These are phyloP conservation scores for Basipetospora sp. DNA, from an alignment of 2,329 filamentous ascomycete genomes.

Conservation along the genomic window DNA sequence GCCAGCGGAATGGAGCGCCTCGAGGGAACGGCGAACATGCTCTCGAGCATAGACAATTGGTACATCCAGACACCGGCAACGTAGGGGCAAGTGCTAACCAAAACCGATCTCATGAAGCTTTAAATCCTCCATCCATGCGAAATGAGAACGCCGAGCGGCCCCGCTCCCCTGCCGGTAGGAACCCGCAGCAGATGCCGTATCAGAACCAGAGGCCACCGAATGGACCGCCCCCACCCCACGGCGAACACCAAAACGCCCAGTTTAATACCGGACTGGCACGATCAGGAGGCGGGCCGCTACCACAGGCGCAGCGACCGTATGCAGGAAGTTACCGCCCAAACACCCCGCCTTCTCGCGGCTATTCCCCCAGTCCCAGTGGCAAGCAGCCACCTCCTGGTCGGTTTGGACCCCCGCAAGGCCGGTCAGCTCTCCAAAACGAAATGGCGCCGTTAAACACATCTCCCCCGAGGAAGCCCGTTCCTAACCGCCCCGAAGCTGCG, in stretches of 20 bases:
- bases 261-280: background rate
- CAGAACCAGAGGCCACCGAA: background rate
- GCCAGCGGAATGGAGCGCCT: background rate
- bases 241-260: background rate
- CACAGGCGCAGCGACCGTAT: background rate
- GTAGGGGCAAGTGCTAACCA: constrained; percentile 40
- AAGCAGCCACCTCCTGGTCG: constrained; percentile 2
- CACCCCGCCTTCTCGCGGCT: background rate
- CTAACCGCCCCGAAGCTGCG: constrained; percentile 20
- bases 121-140: constrained; percentile 22
- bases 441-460: constrained; percentile 21
- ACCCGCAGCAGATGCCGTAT: constrained; percentile 1
- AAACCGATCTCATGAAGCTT: constrained; percentile 37
- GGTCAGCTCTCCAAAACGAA: constrained; percentile 1
- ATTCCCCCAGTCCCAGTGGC: background rate
- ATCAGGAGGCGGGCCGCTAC: background rate
- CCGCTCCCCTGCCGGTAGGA: constrained; percentile 9
- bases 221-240: background rate
- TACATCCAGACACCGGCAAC: constrained; percentile 35
- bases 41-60: constrained; percentile 28
- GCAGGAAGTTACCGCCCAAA: constrained; percentile 2
- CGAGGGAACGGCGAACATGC: constrained; percentile 15
- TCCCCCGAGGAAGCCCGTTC: constrained; percentile 38
- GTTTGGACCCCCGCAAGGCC: constrained; percentile 3
- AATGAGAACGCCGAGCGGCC: too few species aligned